These are phyloP conservation scores for Lumnitzera racemosa DNA, from an alignment of 345 rosid genomes.

Conservation along the genomic window DNA sequence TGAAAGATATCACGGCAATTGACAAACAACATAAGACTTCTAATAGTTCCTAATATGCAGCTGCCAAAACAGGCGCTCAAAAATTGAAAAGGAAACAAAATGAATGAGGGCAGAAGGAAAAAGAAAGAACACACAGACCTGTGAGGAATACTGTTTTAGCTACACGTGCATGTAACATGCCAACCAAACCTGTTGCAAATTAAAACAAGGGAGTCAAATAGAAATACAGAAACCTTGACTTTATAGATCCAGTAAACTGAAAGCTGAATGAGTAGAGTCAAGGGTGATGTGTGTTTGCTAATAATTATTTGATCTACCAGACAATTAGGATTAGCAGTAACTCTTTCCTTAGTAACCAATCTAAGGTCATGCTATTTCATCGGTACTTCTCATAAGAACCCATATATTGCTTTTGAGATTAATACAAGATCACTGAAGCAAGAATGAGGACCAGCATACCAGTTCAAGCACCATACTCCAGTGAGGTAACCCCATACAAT, in stretches of 20 bases:
- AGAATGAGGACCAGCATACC: constrained; percentile 32
- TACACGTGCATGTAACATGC: constrained; percentile 60
- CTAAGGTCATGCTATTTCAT: no score
- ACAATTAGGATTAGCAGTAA: no score
- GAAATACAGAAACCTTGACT: not conserved
- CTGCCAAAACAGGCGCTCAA: not conserved
- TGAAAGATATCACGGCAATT: no score
- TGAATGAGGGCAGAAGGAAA: not conserved
- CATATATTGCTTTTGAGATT: not conserved
- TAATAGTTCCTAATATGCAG: not conserved
- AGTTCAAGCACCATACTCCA: constrained; percentile 92
- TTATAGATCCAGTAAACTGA: not conserved
- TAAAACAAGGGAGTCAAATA: constrained; percentile 14
- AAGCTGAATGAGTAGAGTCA: no score
- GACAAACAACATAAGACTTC: no score
- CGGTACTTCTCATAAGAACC: not conserved
- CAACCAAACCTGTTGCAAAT: constrained; percentile 53
- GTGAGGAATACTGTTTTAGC: constrained; percentile 72
- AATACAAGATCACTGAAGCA: not conserved
- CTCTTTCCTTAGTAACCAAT: no score
- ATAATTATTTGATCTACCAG: no score
- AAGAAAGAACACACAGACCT: constrained; percentile 25
- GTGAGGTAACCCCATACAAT: constrained; percentile 36
- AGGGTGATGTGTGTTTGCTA: no score
- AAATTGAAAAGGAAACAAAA: no score